Percentiles rank a stretch among this genome's conserved stretches.
phyloP scores from a whole-genome alignment of 768 basidiomycete species.

The Leccinum longicurvipes region DNA sequence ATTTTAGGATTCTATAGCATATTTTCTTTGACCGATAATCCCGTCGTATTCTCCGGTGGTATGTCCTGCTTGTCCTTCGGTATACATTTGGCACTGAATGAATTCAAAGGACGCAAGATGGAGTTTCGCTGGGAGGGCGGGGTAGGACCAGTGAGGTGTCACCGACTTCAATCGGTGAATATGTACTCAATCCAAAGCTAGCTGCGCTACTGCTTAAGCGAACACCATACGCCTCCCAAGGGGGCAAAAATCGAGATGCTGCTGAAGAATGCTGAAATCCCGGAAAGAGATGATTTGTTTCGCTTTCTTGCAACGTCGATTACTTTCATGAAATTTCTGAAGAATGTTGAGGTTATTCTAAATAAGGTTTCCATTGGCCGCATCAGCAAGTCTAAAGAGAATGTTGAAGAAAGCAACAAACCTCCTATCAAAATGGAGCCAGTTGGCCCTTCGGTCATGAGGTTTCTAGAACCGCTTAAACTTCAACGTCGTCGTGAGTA shows the following conservation, averaged over 20 bases:
- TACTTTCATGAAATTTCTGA: constrained; percentile 82
- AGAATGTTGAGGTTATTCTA: constrained; percentile 72
- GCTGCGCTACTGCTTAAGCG: constrained; percentile 64
- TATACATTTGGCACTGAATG: constrained; percentile 1
- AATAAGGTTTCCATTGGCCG: constrained; percentile 66
- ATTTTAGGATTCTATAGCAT: constrained; percentile 64
- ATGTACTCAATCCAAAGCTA: constrained; percentile 24
- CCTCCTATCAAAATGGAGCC: constrained; percentile 50
- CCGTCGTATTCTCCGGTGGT: constrained; percentile 75
- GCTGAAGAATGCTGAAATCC: constrained; percentile 73
- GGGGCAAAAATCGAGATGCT: constrained; percentile 88
- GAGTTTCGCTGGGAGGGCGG: constrained; percentile 93
- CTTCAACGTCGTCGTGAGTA: constrained; percentile 44
- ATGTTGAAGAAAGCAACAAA: constrained; percentile 42
- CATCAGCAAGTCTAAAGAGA: constrained; percentile 56
- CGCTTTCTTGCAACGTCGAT: constrained; percentile 87
- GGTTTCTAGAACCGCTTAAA: constrained; percentile 51
- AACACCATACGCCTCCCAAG: constrained; percentile 36
- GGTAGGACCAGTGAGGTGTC: constrained; percentile 44
- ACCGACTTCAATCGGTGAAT: background rate
- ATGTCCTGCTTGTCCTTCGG: constrained; percentile 14
- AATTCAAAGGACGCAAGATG: constrained; percentile 71
- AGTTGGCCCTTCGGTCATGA: constrained; percentile 51
- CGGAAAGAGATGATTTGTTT: constrained; percentile 75
- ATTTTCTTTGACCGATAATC: constrained; percentile 77